Conservation (phyloP, 2,329 filamentous ascomycete genomes). For the Fusarium sp. region DNA sequence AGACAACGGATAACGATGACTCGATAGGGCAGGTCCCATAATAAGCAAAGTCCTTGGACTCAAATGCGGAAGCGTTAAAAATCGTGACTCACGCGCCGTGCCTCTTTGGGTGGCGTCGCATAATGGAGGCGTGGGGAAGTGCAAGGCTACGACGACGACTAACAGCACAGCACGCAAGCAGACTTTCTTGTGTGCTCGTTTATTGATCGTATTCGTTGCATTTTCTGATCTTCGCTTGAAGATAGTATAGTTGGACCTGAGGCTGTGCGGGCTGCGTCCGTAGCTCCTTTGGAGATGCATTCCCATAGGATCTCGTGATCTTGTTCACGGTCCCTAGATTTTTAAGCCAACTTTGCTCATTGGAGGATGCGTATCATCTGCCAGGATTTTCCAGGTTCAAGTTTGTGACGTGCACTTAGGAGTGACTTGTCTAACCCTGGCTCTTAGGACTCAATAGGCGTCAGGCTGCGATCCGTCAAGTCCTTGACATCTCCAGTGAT, state of each 20-base stretch:
- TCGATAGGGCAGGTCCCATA: constrained; percentile 36
- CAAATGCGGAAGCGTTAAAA: constrained; percentile 23
- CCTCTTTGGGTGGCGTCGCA: constrained; percentile 40
- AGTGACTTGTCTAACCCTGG: constrained; percentile 31
- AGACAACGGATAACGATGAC: constrained; percentile 37
- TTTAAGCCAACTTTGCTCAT: constrained; percentile 29
- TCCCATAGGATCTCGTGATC: constrained; percentile 36
- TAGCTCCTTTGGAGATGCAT: constrained; percentile 16
- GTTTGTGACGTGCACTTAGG: constrained; percentile 36
- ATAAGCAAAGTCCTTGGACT: constrained; percentile 33
- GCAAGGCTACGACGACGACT: constrained; percentile 46
- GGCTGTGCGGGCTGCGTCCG: constrained; percentile 30
- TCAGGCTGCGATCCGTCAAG: constrained; percentile 30
- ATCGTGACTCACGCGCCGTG: constrained; percentile 44
- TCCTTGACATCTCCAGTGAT: constrained; percentile 23
- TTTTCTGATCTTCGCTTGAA: constrained; percentile 35
- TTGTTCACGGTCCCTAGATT: constrained; percentile 38
- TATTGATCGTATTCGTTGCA: constrained; percentile 5
- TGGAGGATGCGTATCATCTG: constrained; percentile 33
- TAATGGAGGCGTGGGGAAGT: constrained; percentile 35
- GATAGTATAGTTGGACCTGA: constrained; percentile 23
- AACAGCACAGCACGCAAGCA: constrained; percentile 32
- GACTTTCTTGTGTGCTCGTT: constrained; percentile 3
- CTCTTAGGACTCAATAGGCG: constrained; percentile 22
- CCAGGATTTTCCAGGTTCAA: constrained; percentile 27